Evolutionary conservation across 768 basidiomycete genomes (phyloP).

Genomic region (Panellus pusillus): DNA sequence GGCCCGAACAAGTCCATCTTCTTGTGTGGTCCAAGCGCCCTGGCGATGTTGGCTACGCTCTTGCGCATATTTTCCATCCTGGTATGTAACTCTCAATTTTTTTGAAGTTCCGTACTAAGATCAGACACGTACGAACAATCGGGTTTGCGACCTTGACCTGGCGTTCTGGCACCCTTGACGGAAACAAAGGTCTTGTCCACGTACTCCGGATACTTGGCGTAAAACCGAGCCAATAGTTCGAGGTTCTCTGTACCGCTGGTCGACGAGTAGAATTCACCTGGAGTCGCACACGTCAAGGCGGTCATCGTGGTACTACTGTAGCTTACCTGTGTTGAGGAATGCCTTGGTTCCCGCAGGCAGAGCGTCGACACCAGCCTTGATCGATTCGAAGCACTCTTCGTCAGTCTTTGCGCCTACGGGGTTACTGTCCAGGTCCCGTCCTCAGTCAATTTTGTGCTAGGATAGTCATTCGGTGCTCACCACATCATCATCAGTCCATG

Average conservation of each 20-base stretch:
- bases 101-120: no score
- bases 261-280: conserved; percentile 60
- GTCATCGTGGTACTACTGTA: no score
- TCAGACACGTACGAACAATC: conserved; percentile 5
- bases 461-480: no score
- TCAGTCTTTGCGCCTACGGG: conserved; percentile 44
- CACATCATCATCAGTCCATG: conserved; percentile 64
- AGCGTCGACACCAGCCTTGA: conserved; percentile 50
- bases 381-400: conserved; percentile 59
- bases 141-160: neutral
- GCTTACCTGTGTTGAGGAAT: conserved; percentile 49
- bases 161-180: conserved; percentile 3
- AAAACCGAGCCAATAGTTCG: conserved; percentile 12
- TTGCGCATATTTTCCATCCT: conserved; percentile 1
- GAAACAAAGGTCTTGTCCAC: conserved; percentile 16
- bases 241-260: conserved; percentile 39
- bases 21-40: conserved; percentile 49
- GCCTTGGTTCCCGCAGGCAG: conserved; percentile 45
- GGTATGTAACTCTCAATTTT: no score
- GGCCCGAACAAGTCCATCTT: conserved; percentile 60
- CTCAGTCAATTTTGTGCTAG: neutral
- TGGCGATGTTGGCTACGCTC: conserved; percentile 46
- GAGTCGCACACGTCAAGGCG: conserved; percentile 6
- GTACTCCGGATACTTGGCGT: conserved; percentile 9
- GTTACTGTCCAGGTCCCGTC: conserved; percentile 35